phyloP scores from a whole-genome alignment of 1,139 yeast genomes.

The Ogataea hybrid region DNA sequence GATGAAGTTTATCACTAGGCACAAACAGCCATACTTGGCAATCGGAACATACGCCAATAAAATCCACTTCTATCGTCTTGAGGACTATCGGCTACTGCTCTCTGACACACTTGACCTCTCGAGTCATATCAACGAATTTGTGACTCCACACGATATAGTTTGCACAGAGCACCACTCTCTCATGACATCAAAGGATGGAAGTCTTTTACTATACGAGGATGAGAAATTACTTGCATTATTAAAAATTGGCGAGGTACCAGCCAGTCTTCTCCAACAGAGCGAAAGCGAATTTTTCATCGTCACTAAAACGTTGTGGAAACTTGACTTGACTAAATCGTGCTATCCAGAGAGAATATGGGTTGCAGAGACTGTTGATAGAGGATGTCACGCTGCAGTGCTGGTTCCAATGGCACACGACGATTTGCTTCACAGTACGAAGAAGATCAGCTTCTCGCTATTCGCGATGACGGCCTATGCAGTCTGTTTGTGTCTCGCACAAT shows the following conservation, averaged over 20 bases:
- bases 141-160: conserved; percentile 9
- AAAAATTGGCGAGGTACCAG: conserved; percentile 24
- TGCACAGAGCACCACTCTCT: not conserved
- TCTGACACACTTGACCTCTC: conserved; percentile 5
- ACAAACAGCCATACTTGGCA: conserved; percentile 1
- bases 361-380: conserved; percentile 33
- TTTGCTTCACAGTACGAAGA: conserved; percentile 22
- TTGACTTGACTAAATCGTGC: conserved; percentile 35
- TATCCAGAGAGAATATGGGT: conserved; percentile 44
- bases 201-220: conserved; percentile 6
- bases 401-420: conserved; percentile 33
- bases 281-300: conserved; percentile 23
- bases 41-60: conserved; percentile 5
- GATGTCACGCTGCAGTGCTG: conserved; percentile 25
- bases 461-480: conserved; percentile 51
- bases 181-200: conserved; percentile 24
- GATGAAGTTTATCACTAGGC: conserved; percentile 9
- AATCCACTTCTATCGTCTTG: conserved; percentile 13
- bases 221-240: conserved; percentile 2
- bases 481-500: conserved; percentile 31
- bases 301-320: conserved; percentile 43
- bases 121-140: not conserved
- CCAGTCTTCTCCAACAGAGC: conserved; percentile 12
- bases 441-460: conserved; percentile 37
- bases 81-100: conserved; percentile 3